Conservation (phyloP, 2,329 filamentous ascomycete species). For the Calonectria pseudoturangicola region DNA sequence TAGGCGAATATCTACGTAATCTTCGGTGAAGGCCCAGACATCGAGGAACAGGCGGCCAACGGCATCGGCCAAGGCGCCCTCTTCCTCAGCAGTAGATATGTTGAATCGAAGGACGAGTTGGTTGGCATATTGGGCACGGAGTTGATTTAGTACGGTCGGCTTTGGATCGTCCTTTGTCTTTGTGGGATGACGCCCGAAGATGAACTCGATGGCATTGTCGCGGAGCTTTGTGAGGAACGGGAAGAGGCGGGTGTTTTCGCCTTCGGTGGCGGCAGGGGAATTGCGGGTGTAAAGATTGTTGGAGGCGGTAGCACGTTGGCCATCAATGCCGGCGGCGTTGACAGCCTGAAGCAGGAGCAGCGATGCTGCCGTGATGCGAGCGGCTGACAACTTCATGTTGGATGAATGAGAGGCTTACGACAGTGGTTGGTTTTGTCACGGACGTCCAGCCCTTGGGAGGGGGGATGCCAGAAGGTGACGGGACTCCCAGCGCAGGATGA, state of each 20-base stretch:
- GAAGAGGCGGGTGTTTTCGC: constrained; percentile 59
- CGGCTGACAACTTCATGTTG: constrained; percentile 51
- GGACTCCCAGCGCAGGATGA: neutral
- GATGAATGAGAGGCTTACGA: constrained; percentile 12
- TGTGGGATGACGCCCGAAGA: constrained; percentile 68
- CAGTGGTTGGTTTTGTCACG: constrained; percentile 7
- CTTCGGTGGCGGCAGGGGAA: constrained; percentile 37
- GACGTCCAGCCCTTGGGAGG: constrained; percentile 15
- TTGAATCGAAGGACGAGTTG: constrained; percentile 95
- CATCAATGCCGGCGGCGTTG: constrained; percentile 56
- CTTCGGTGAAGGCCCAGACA: constrained; percentile 88
- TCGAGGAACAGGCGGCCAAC: constrained; percentile 87
- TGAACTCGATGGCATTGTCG: constrained; percentile 68
- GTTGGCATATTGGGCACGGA: constrained; percentile 77
- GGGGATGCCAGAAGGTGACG: constrained; percentile 19
- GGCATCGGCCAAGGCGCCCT: constrained; percentile 82
- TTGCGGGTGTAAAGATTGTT: constrained; percentile 44
- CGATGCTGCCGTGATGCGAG: constrained; percentile 46
- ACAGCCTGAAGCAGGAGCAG: constrained; percentile 54
- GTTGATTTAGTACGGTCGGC: constrained; percentile 54
- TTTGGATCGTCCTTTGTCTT: constrained; percentile 56
- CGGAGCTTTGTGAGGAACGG: constrained; percentile 71
- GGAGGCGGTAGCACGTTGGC: constrained; percentile 48
- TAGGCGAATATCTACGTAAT: constrained; percentile 90
- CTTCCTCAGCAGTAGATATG: constrained; percentile 80